Evolutionary conservation across 2,329 filamentous ascomycete species (phyloP).

Genomic region (Rhynchosporium secalis): DNA sequence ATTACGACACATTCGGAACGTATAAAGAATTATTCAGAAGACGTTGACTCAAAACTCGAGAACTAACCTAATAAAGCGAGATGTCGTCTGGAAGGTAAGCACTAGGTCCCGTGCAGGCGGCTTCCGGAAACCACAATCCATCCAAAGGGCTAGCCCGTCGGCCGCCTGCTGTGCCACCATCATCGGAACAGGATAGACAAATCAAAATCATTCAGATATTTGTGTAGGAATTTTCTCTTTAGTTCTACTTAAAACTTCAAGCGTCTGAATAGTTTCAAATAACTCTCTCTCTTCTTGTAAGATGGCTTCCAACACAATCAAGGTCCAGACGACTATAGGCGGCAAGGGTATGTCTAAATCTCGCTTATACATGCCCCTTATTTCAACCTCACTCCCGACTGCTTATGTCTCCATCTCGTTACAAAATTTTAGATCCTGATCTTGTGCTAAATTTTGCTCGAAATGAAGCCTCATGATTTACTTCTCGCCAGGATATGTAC

Average conservation of each 20-base stretch:
- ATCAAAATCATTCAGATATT: background rate
- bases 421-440: background rate
- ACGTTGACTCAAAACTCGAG: background rate
- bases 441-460: background rate
- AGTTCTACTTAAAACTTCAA: background rate
- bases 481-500: conserved; percentile 3
- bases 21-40: background rate
- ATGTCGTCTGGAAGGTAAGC: conserved; percentile 5
- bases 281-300: background rate
- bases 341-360: conserved; percentile 9
- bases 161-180: background rate
- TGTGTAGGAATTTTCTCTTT: background rate
- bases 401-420: background rate
- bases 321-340: conserved; percentile 5
- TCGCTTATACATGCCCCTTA: background rate
- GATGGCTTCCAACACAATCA: background rate
- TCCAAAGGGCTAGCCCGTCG: background rate
- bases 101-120: background rate
- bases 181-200: background rate
- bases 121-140: background rate
- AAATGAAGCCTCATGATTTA: background rate
- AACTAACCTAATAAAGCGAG: background rate
- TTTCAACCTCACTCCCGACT: background rate
- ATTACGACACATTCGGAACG: background rate
- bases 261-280: background rate